phyloP scores from a whole-genome alignment of 768 basidiomycete species.

The Amanita rubescens region DNA sequence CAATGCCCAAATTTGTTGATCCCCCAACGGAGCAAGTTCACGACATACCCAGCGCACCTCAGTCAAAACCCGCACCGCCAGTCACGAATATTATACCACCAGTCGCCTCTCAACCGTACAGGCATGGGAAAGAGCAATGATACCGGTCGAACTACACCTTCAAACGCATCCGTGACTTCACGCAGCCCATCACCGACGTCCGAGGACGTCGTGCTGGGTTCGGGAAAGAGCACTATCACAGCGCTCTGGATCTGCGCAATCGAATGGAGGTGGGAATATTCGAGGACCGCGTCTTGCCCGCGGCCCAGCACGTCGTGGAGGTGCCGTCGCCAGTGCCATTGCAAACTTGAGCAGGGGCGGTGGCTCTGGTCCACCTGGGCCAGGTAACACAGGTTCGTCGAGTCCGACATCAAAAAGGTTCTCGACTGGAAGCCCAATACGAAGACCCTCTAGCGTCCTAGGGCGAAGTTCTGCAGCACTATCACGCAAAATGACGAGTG shows the following conservation, averaged over 20 bases:
- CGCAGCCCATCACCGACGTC: conserved; percentile 41
- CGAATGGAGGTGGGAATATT: conserved; percentile 24
- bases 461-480: conserved; percentile 47
- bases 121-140: conserved; percentile 14
- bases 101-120: conserved; percentile 39
- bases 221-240: conserved; percentile 34
- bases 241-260: conserved; percentile 39
- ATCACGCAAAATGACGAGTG: conserved; percentile 75
- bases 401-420: conserved; percentile 38
- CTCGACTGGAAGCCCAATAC: conserved; percentile 28
- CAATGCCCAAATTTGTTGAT: conserved; percentile 41
- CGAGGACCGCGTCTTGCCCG: conserved; percentile 45
- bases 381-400: conserved; percentile 22
- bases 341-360: conserved; percentile 50
- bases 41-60: conserved; percentile 24
- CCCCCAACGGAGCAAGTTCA: conserved; percentile 47
- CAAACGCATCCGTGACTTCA: conserved; percentile 17
- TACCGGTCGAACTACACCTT: conserved; percentile 4
- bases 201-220: conserved; percentile 28
- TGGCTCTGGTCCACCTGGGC: conserved; percentile 27
- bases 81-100: conserved; percentile 43
- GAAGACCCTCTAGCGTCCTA: conserved; percentile 38
- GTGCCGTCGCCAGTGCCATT: conserved; percentile 48
- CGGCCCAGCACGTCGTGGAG: conserved; percentile 31
- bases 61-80: conserved; percentile 22